phyloP scores from a whole-genome alignment of 2,329 filamentous ascomycete genomes.

The Curvularia lunata region DNA sequence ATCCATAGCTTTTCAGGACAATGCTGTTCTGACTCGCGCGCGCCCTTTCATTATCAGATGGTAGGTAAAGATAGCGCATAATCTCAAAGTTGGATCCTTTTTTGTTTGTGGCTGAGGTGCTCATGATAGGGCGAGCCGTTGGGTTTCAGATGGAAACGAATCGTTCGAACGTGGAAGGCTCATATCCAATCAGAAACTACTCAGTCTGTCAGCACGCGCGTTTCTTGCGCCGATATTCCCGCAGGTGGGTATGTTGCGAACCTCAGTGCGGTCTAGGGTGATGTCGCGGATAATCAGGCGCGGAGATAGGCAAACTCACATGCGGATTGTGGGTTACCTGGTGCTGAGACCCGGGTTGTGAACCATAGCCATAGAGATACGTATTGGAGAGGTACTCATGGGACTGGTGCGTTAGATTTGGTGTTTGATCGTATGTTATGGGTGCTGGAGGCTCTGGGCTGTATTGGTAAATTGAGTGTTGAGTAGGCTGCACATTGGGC shows the following conservation, averaged over 20 bases:
- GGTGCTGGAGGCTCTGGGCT: slow-evolving; percentile 16
- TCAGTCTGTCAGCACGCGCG: slow-evolving; percentile 13
- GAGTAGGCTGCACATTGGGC: slow-evolving; percentile 11
- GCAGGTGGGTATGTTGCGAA: slow-evolving; percentile 11
- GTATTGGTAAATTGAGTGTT: slow-evolving; percentile 24
- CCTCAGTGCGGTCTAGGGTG: slow-evolving; percentile 19
- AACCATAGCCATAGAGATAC: slow-evolving; percentile 22
- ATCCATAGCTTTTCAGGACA: background rate
- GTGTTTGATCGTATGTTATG: slow-evolving; percentile 21
- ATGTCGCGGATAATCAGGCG: slow-evolving; percentile 16
- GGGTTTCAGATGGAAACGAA: slow-evolving; percentile 8
- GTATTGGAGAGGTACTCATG: slow-evolving; percentile 15
- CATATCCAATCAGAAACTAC: slow-evolving; percentile 18
- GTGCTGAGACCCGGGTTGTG: slow-evolving; percentile 15
- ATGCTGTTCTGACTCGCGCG: background rate
- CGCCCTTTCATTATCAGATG: background rate
- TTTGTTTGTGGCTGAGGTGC: background rate
- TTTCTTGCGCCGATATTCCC: background rate
- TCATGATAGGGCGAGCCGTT: background rate
- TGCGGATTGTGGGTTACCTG: slow-evolving; percentile 19
- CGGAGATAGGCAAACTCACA: slow-evolving; percentile 28
- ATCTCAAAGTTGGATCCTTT: background rate
- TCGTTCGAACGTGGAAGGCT: background rate
- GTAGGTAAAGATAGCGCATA: background rate
- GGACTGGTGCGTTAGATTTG: slow-evolving; percentile 20